phyloP scores from a whole-genome alignment of 2,329 filamentous ascomycete species.

The Simplicillium aogashimaense region DNA sequence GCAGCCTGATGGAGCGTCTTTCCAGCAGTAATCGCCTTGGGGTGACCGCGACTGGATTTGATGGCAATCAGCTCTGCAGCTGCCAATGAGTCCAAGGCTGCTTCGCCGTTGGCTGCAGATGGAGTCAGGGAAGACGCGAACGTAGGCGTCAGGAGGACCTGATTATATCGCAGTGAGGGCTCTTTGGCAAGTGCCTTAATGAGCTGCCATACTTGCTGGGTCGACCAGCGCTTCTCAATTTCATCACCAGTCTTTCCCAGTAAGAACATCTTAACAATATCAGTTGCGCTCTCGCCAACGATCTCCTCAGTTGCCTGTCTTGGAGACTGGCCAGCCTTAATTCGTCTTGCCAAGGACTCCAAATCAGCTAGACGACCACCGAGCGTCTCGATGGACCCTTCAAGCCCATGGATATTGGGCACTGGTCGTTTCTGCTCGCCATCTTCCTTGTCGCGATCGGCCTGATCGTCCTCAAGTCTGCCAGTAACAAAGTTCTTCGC shows the following conservation, averaged over 20 bases:
- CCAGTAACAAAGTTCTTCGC: slow-evolving; percentile 86
- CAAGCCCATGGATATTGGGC: slow-evolving; percentile 57
- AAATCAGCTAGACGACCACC: slow-evolving; percentile 93
- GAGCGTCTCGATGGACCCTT: slow-evolving; percentile 69
- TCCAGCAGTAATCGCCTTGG: slow-evolving; percentile 66
- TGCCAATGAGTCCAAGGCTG: slow-evolving; percentile 68
- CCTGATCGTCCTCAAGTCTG: slow-evolving; percentile 51
- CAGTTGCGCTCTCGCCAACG: slow-evolving; percentile 76
- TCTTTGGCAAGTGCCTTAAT: slow-evolving; percentile 67
- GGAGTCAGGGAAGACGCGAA: slow-evolving; percentile 51
- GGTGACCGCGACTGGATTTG: slow-evolving; percentile 62
- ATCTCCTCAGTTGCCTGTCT: slow-evolving; percentile 77
- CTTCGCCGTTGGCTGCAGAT: slow-evolving; percentile 53
- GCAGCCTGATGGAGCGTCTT: slow-evolving; percentile 81
- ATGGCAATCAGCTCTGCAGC: slow-evolving; percentile 81
- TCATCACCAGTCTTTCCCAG: slow-evolving; percentile 43
- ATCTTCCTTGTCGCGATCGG: slow-evolving; percentile 16
- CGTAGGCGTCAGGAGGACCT: slow-evolving; percentile 66
- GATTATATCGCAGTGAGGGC: slow-evolving; percentile 70
- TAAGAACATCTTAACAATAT: slow-evolving; percentile 90
- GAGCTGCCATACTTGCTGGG: slow-evolving; percentile 83
- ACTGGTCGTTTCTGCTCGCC: slow-evolving; percentile 14
- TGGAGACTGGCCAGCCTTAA: slow-evolving; percentile 79
- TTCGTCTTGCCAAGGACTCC: slow-evolving; percentile 82
- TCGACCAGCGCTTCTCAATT: slow-evolving; percentile 57